Conservation (phyloP, 2,329 filamentous ascomycete species). For the Cadophora luteo-olivacea region DNA sequence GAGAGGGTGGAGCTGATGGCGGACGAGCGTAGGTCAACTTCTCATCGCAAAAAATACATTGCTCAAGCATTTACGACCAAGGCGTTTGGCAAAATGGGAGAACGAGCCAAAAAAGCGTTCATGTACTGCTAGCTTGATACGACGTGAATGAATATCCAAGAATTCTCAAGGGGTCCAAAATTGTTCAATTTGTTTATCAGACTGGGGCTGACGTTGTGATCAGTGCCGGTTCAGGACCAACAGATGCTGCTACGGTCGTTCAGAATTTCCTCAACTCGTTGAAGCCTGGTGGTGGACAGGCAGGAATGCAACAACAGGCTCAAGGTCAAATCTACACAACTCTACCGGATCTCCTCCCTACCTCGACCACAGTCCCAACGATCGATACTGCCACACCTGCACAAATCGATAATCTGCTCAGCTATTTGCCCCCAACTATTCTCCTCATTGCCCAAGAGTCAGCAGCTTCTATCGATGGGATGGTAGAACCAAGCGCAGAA, state of each 20-base stretch:
- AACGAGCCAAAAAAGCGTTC: slow-evolving; percentile 34
- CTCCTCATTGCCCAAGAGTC: slow-evolving; percentile 77
- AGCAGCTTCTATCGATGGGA: slow-evolving; percentile 60
- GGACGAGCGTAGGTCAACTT: slow-evolving; percentile 94
- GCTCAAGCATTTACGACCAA: slow-evolving; percentile 39
- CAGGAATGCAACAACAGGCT: slow-evolving; percentile 49
- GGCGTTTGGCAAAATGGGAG: slow-evolving; percentile 42
- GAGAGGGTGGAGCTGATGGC: slow-evolving; percentile 94
- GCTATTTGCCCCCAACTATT: slow-evolving; percentile 78
- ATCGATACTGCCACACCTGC: slow-evolving; percentile 64
- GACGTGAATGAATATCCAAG: slow-evolving; percentile 40
- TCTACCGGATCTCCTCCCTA: slow-evolving; percentile 83
- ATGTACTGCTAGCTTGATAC: slow-evolving; percentile 45
- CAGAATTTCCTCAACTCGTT: slow-evolving; percentile 90
- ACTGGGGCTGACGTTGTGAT: slow-evolving; percentile 52
- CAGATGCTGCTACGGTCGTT: slow-evolving; percentile 78
- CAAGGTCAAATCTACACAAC: slow-evolving; percentile 77
- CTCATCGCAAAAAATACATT: slow-evolving; percentile 38
- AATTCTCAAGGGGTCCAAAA: slow-evolving; percentile 25
- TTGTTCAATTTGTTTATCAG: slow-evolving; percentile 17
- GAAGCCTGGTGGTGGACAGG: slow-evolving; percentile 55
- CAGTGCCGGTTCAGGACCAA: slow-evolving; percentile 64
- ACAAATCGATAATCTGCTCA: slow-evolving; percentile 77
- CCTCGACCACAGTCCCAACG: slow-evolving; percentile 78
- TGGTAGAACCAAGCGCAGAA: slow-evolving; percentile 71